Conservation (phyloP, 129 eudicot species). For the Daucus carota region DH1_v3.0 NC_030382.2:43152001-43152500, state of each 20-base stretch:
- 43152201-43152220: neutral
- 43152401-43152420: neutral
- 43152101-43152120: conserved; percentile 31
- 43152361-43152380: neutral
- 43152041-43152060: conserved; percentile 80
- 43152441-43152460: neutral
- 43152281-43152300: neutral
- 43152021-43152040: conserved; percentile 92
- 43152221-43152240: neutral
- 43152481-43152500: conserved; percentile 37
- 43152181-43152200: neutral
- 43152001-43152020: neutral
- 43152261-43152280: neutral
- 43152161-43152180: neutral
- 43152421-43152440: neutral
- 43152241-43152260: neutral
- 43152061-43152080: conserved; percentile 48
- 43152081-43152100: conserved; percentile 32
- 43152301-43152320: too few relatives aligned
- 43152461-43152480: neutral
- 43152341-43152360: neutral
- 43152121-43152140: conserved; percentile 30
- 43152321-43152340: neutral
- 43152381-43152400: neutral
- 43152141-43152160: conserved; percentile 17